These are phyloP conservation scores for Picea mariana DNA, from an alignment of 83 land plant species.

Conservation along the genomic window DNA sequence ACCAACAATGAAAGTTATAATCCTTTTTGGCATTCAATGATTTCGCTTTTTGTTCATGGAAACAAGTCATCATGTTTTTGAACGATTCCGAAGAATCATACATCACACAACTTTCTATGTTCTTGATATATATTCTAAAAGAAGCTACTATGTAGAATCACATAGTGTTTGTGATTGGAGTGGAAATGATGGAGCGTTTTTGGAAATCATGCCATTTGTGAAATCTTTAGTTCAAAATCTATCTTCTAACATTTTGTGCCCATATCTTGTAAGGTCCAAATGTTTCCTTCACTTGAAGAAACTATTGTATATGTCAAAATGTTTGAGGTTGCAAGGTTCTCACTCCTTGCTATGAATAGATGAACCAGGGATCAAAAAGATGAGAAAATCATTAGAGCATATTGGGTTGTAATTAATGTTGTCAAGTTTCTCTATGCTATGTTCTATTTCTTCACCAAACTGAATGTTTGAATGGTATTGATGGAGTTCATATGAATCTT, in stretches of 20 bases:
- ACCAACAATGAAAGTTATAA: too few relatives aligned
- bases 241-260: constrained; percentile 78
- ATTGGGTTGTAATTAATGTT: constrained; percentile 84
- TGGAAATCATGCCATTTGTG: constrained; percentile 91
- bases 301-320: constrained; percentile 88
- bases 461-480: too few relatives aligned
- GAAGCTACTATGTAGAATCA: too few relatives aligned
- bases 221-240: constrained; percentile 79
- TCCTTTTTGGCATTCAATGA: too few relatives aligned
- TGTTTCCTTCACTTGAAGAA: constrained; percentile 82
- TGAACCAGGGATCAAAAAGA: constrained; percentile 96
- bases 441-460: too few relatives aligned
- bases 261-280: constrained; percentile 92
- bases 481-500: too few relatives aligned
- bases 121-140: too few relatives aligned
- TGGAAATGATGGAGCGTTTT: constrained; percentile 96
- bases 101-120: too few relatives aligned
- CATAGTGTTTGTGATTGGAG: too few relatives aligned
- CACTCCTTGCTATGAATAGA: constrained; percentile 96
- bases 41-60: too few relatives aligned
- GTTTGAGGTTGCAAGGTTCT: constrained; percentile 97
- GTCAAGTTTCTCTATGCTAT: constrained; percentile 35
- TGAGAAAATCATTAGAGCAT: constrained; percentile 76
- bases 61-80: too few relatives aligned
- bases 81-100: too few relatives aligned